phyloP scores from a whole-genome alignment of 2,329 filamentous ascomycete species.

The Fusarium oxysporum region DNA sequence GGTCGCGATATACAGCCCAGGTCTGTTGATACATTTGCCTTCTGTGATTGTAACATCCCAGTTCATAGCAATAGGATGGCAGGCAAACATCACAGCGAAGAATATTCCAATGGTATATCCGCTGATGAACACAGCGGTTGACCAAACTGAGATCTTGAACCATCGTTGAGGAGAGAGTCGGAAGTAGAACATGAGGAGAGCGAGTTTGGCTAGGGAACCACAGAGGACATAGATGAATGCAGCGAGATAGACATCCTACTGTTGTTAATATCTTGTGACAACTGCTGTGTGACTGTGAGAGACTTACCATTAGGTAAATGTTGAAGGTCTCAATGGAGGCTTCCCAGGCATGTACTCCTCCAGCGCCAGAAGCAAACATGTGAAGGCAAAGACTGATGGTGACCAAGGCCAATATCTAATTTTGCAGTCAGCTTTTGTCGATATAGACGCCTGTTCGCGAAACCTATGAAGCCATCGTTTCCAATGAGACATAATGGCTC shows the following conservation, averaged over 20 bases:
- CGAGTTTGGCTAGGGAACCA: conserved; percentile 52
- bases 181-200: conserved; percentile 54
- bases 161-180: conserved; percentile 51
- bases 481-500: not conserved
- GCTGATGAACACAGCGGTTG: conserved; percentile 45
- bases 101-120: conserved; percentile 50
- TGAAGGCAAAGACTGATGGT: conserved; percentile 40
- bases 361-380: conserved; percentile 43
- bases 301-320: conserved; percentile 40
- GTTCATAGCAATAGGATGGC: conserved; percentile 47
- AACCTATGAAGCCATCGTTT: not conserved
- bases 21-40: conserved; percentile 58
- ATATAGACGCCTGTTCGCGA: not conserved
- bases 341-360: conserved; percentile 50
- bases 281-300: rapidly evolving
- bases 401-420: conserved; percentile 29
- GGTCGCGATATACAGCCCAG: conserved; percentile 62
- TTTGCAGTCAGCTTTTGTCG: not conserved
- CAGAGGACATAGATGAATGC: conserved; percentile 50
- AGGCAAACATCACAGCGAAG: conserved; percentile 52
- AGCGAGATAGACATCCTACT: conserved; percentile 45
- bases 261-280: not conserved
- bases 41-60: conserved; percentile 48
- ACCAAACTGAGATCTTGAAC: conserved; percentile 49
- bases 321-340: conserved; percentile 45